Conservation (phyloP, 2,329 filamentous ascomycete genomes). For the Nigrospora sphaerica region DNA sequence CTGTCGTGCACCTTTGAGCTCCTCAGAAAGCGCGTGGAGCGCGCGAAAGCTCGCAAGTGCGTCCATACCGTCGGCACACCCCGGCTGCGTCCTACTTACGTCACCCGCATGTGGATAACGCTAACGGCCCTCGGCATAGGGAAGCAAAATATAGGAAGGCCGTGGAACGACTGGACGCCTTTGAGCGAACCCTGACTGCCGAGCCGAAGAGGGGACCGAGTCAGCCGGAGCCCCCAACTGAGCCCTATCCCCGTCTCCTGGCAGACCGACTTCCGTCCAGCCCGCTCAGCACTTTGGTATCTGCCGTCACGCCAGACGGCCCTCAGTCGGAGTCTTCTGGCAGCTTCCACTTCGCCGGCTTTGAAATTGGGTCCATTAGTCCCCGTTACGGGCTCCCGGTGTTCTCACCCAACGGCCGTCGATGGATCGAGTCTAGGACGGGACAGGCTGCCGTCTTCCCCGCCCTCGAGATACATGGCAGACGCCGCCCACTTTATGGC, state of each 20-base stretch:
- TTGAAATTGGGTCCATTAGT: slow-evolving; percentile 37
- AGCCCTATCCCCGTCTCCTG: background rate
- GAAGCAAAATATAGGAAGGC: background rate
- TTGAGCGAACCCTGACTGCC: background rate
- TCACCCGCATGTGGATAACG: background rate
- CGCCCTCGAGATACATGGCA: slow-evolving; percentile 12
- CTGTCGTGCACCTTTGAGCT: slow-evolving; percentile 37
- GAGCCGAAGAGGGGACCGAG: background rate
- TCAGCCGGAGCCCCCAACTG: background rate
- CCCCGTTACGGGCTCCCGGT: slow-evolving; percentile 41
- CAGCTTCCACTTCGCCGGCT: slow-evolving; percentile 39
- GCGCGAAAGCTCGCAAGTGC: background rate
- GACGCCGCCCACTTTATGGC: background rate
- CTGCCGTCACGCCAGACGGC: background rate
- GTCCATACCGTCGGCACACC: background rate
- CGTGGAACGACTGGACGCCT: background rate
- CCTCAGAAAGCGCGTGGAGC: slow-evolving; percentile 1
- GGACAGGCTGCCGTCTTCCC: slow-evolving; percentile 26
- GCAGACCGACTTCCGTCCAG: background rate
- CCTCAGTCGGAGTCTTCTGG: slow-evolving; percentile 12
- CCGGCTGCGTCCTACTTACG: background rate
- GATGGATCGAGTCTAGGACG: slow-evolving; percentile 39
- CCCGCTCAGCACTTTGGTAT: background rate
- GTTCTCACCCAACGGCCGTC: slow-evolving; percentile 36
- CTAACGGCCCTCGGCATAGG: background rate